phyloP scores from a whole-genome alignment of 148 eudicot species.

The Amaranthus palmeri region DNA sequence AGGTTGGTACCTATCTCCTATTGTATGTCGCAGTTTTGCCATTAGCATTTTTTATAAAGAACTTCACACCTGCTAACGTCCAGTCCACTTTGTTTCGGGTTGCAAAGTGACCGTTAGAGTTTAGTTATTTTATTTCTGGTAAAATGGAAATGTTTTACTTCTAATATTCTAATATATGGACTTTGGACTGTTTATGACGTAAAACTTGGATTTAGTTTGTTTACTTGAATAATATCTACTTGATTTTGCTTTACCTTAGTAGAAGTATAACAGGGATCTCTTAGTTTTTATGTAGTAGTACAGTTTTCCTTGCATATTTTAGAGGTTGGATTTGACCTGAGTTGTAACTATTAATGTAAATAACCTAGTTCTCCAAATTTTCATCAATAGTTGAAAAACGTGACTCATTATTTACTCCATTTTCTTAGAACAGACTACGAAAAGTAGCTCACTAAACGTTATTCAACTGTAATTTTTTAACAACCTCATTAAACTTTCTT shows the following conservation, averaged over 20 bases:
- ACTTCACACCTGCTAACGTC: conserved; percentile 1
- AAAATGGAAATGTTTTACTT: background rate
- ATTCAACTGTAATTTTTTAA: background rate
- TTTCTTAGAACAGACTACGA: background rate
- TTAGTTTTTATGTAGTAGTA: background rate
- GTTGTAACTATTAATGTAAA: background rate
- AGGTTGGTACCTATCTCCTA: conserved; percentile 47
- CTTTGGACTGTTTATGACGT: background rate
- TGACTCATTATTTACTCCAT: background rate
- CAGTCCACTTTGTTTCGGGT: background rate
- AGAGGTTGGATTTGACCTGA: background rate
- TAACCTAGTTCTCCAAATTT: background rate
- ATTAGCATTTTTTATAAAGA: background rate
- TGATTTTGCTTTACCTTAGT: background rate
- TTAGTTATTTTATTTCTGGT: background rate
- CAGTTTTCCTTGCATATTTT: background rate
- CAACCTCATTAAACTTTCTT: background rate
- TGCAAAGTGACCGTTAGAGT: background rate
- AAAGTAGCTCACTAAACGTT: too few species aligned
- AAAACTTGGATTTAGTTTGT: background rate
- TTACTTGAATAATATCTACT: background rate
- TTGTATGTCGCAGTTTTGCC: background rate
- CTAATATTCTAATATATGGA: background rate
- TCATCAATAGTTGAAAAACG: background rate
- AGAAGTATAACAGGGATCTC: background rate